Conservation (phyloP, 2,329 filamentous ascomycete genomes). For the Claviceps capensis region DNA sequence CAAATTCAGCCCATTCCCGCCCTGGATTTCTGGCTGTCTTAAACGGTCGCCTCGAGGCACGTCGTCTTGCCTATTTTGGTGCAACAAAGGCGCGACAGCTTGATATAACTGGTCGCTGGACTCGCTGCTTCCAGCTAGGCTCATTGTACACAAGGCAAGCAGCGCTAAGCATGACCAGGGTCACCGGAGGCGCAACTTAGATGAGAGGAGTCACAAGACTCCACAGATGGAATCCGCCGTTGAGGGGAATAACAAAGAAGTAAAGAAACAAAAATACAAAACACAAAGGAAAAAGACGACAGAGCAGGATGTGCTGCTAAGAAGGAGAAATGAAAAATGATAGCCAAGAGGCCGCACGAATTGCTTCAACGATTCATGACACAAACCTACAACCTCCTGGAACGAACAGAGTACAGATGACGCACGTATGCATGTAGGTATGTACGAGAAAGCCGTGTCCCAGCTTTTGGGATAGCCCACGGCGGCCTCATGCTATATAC, state of each 20-base stretch:
- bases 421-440: background rate
- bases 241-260: background rate
- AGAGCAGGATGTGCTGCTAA: background rate
- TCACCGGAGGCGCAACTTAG: background rate
- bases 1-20: background rate
- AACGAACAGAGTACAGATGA: background rate
- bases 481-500: background rate
- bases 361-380: no score
- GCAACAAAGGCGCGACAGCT: background rate
- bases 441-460: background rate
- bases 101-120: background rate
- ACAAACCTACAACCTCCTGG: no score
- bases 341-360: no score
- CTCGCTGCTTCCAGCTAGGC: background rate
- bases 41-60: background rate
- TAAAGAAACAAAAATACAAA: no score
- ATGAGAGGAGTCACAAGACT: background rate
- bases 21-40: background rate
- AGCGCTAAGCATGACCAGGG: background rate
- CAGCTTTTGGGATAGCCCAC: background rate
- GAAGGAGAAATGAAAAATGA: no score
- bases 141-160: background rate
- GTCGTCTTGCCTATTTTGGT: background rate
- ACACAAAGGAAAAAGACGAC: background rate
- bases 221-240: background rate